Conservation (phyloP, 805 yeast species). For the Candida methanosorbosa region DNA sequence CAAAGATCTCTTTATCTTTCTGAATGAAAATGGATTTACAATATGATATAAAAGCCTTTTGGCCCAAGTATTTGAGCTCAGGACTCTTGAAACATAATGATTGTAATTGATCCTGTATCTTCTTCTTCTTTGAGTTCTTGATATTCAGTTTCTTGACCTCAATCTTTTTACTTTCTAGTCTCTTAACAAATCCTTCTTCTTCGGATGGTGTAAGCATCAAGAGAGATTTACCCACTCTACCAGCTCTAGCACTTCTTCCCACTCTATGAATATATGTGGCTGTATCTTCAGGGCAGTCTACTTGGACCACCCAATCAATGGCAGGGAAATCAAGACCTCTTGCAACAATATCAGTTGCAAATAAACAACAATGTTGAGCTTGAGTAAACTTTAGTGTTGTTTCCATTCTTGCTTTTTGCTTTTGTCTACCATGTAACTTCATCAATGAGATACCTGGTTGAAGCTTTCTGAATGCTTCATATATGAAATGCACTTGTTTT, state of each 20-base stretch:
- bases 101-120: constrained; percentile 78
- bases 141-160: constrained; percentile 67
- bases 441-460: constrained; percentile 88
- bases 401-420: constrained; percentile 82
- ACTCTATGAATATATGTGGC: constrained; percentile 89
- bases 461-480: constrained; percentile 75
- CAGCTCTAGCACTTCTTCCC: constrained; percentile 85
- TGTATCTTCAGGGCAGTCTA: constrained; percentile 85
- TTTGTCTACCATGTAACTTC: constrained; percentile 84
- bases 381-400: constrained; percentile 70
- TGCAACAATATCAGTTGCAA: constrained; percentile 89
- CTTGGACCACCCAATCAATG: constrained; percentile 90
- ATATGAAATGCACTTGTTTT: constrained; percentile 84
- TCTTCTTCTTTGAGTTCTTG: constrained; percentile 61
- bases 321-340: constrained; percentile 90
- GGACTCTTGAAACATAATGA: constrained; percentile 88
- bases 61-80: constrained; percentile 85
- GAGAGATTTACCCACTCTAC: constrained; percentile 73
- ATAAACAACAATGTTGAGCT: constrained; percentile 71
- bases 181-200: constrained; percentile 63
- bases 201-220: constrained; percentile 80
- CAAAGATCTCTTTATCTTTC: constrained; percentile 79
- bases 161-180: constrained; percentile 54
- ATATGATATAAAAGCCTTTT: constrained; percentile 91
- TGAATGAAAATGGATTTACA: constrained; percentile 79